A percentile compares a stretch with the other conserved stretches of the same genome.
Evolutionary conservation across 306 rosid genomes (phyloP).

Genomic region (Adenanthera pavonina): DNA sequence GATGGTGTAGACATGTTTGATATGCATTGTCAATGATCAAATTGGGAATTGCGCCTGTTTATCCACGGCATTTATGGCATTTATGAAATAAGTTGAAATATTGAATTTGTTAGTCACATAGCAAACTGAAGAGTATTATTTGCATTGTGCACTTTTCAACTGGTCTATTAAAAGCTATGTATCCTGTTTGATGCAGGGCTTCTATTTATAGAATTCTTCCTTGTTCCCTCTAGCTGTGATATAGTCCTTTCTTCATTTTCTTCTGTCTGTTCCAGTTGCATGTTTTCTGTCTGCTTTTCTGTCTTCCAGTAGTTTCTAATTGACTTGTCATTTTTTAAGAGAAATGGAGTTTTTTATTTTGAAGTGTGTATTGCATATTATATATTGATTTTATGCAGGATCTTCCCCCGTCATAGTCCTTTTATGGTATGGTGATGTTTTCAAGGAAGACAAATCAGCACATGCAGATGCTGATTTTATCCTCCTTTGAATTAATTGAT

Average conservation of each 20-base stretch:
- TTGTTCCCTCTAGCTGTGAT: background rate
- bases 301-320: background rate
- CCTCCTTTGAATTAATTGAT: background rate
- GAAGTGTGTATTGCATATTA: background rate
- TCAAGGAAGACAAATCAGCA: background rate
- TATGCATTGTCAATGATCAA: slow-evolving; percentile 12
- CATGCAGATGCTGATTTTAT: background rate
- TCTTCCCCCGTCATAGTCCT: background rate
- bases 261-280: background rate
- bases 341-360: background rate
- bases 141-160: background rate
- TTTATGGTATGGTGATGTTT: background rate
- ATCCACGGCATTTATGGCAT: background rate
- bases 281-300: background rate
- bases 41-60: slow-evolving; percentile 5
- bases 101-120: background rate
- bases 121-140: background rate
- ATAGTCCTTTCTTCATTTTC: background rate
- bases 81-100: slow-evolving; percentile 1
- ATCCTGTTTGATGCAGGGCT: background rate
- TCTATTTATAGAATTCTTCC: background rate
- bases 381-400: background rate
- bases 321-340: background rate
- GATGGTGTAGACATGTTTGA: slow-evolving; percentile 3
- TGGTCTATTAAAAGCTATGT: background rate